Evolutionary conservation across 2,329 filamentous ascomycete genomes (phyloP).

Genomic region (Colletotrichum lentis): DNA sequence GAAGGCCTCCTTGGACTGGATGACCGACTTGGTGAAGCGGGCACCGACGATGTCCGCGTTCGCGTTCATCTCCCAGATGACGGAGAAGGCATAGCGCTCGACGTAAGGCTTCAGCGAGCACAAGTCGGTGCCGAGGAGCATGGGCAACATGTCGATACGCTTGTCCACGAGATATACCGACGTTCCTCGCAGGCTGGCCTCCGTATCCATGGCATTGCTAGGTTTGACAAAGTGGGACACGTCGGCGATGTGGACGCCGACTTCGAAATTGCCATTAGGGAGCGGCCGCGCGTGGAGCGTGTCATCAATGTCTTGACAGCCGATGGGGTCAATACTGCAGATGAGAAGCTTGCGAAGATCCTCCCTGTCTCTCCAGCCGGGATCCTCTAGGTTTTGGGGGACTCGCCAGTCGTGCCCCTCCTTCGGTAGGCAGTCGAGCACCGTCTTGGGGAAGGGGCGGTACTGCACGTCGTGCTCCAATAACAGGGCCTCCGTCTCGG

Average conservation of each 20-base stretch:
- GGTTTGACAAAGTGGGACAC: slow-evolving; percentile 99
- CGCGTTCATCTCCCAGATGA: slow-evolving; percentile 86
- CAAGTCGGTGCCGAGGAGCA: slow-evolving; percentile 92
- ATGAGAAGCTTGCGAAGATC: slow-evolving; percentile 88
- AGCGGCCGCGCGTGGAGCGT: slow-evolving; percentile 86
- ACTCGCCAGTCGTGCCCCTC: slow-evolving; percentile 97
- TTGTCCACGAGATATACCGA: slow-evolving; percentile 99
- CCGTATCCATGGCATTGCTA: slow-evolving; percentile 94
- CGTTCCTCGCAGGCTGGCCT: slow-evolving; percentile 92
- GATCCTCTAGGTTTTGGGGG: slow-evolving; percentile 78
- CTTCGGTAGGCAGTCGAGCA: slow-evolving; percentile 88
- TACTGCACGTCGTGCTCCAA: slow-evolving; percentile 98
- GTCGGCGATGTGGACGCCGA: slow-evolving; percentile 98
- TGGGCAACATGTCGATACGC: slow-evolving; percentile 98
- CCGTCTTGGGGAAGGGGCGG: slow-evolving; percentile 93
- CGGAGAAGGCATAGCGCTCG: slow-evolving; percentile 89
- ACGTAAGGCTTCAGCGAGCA: slow-evolving; percentile 98
- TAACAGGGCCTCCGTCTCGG: slow-evolving; percentile 92
- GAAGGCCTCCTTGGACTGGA: slow-evolving; percentile 94
- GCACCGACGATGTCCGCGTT: slow-evolving; percentile 84
- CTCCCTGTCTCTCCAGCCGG: slow-evolving; percentile 84
- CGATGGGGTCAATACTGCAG: slow-evolving; percentile 96
- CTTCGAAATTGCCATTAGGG: slow-evolving; percentile 92
- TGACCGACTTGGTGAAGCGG: slow-evolving; percentile 97
- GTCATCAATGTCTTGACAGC: slow-evolving; percentile 98